A percentile compares a stretch with the other conserved stretches of the same genome.
phyloP scores from a whole-genome alignment of 192 early-diverging fungal species.

The Powellomyces hirtus region DNA sequence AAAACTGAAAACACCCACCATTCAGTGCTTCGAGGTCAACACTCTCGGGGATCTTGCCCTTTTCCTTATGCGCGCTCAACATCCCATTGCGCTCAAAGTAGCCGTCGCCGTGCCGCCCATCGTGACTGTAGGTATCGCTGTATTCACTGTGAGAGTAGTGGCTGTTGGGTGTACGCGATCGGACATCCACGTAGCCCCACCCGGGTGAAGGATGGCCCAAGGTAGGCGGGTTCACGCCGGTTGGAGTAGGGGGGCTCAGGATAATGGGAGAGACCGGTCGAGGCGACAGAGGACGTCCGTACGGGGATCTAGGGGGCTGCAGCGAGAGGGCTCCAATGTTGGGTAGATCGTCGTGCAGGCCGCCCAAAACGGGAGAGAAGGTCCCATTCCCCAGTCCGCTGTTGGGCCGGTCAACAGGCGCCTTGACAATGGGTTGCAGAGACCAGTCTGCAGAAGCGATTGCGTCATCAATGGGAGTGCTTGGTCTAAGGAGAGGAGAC shows the following conservation, averaged over 20 bases:
- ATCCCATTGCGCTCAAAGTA: slow-evolving; percentile 3
- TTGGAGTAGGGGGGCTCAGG: slow-evolving; percentile 27
- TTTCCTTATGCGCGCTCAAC: slow-evolving; percentile 59
- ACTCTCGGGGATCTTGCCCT: slow-evolving; percentile 68
- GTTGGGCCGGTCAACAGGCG: slow-evolving; percentile 1
- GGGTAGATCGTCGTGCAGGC: slow-evolving; percentile 2
- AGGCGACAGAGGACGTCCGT: slow-evolving; percentile 21
- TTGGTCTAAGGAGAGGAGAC: slow-evolving; percentile 36
- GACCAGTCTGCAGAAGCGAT: slow-evolving; percentile 50
- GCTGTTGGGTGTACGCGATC: slow-evolving; percentile 35
- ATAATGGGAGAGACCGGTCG: slow-evolving; percentile 36
- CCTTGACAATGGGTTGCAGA: slow-evolving; percentile 3
- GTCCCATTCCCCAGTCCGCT: slow-evolving; percentile 23
- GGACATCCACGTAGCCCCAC: slow-evolving; percentile 40
- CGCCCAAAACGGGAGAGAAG: slow-evolving; percentile 4
- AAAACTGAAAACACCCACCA: slow-evolving; percentile 42
- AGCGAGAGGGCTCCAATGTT: slow-evolving; percentile 1
- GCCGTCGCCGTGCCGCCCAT: slow-evolving; percentile 25
- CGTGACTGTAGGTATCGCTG: slow-evolving; percentile 35
- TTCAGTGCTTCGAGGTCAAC: slow-evolving; percentile 73
- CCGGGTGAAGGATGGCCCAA: slow-evolving; percentile 36
- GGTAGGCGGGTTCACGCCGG: slow-evolving; percentile 1
- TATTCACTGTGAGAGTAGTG: slow-evolving; percentile 37
- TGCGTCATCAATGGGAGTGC: slow-evolving; percentile 43
- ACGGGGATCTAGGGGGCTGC: slow-evolving; percentile 25